Percentiles rank a stretch among this genome's conserved stretches.
phyloP scores from a whole-genome alignment of 495 filamentous ascomycete genomes.

The Neurospora sp. region DNA sequence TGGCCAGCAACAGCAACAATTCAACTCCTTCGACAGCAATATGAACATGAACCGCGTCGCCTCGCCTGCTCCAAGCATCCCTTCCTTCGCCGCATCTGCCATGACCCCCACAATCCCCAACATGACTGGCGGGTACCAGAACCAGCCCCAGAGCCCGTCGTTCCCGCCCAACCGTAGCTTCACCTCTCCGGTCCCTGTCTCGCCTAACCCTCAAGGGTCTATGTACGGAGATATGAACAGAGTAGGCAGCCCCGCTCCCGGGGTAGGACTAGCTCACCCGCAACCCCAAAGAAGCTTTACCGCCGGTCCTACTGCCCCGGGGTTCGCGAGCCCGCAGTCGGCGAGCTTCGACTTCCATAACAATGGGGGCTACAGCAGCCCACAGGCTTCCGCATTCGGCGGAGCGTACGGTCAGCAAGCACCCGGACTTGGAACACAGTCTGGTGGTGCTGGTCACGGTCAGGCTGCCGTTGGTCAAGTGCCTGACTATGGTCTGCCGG shows the following conservation, averaged over 20 bases:
- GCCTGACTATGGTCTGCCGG: neutral
- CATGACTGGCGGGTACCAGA: conserved; percentile 6
- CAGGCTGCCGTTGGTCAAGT: neutral
- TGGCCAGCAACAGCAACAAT: neutral
- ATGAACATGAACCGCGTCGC: neutral
- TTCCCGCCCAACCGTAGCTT: conserved; percentile 21
- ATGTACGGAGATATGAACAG: conserved; percentile 11
- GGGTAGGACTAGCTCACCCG: conserved; percentile 4
- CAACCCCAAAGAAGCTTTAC: conserved; percentile 25
- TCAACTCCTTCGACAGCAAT: neutral
- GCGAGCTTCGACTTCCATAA: neutral
- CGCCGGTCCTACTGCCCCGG: neutral
- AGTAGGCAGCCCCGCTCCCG: conserved; percentile 14
- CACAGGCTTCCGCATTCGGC: neutral
- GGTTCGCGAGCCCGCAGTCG: neutral
- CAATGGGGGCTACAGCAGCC: neutral
- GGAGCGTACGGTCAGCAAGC: neutral
- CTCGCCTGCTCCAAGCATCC: neutral
- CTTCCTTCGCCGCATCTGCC: conserved; percentile 1
- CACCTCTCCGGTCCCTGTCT: conserved; percentile 18
- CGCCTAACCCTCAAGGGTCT: conserved; percentile 18
- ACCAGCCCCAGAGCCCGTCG: conserved; percentile 6
- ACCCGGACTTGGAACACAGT: neutral
- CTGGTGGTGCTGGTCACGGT: neutral
- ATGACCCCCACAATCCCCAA: conserved; percentile 19